Percentiles rank a stretch among this genome's conserved stretches.
These are phyloP conservation scores for Mycosphaerelloides madeirae DNA, from an alignment of 2,329 filamentous ascomycete species.

Conservation along the genomic window DNA sequence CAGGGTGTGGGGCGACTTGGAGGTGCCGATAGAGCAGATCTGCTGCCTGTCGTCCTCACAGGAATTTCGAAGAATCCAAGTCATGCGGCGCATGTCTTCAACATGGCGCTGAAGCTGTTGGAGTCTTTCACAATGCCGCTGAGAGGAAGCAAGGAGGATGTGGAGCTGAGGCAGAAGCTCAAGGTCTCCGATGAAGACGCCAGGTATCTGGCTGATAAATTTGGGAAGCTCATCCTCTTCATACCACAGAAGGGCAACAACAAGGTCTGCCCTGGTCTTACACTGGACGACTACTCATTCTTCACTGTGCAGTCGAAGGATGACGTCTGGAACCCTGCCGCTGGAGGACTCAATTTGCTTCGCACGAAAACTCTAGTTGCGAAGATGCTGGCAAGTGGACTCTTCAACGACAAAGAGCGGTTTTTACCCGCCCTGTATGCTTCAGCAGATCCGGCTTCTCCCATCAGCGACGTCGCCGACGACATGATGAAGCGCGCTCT, in stretches of 20 bases:
- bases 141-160: conserved; percentile 74
- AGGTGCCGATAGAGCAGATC: conserved; percentile 59
- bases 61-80: conserved; percentile 58
- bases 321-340: conserved; percentile 61
- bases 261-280: conserved; percentile 56
- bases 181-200: conserved; percentile 69
- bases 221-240: conserved; percentile 72
- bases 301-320: conserved; percentile 62
- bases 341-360: conserved; percentile 60
- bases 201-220: conserved; percentile 65
- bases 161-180: conserved; percentile 59
- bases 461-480: conserved; percentile 78
- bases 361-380: conserved; percentile 66
- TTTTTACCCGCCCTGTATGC: conserved; percentile 81
- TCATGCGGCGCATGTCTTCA: conserved; percentile 67
- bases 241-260: conserved; percentile 36
- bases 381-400: conserved; percentile 73
- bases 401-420: conserved; percentile 77
- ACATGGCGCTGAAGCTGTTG: conserved; percentile 73
- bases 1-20: conserved; percentile 67
- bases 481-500: conserved; percentile 78
- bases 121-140: conserved; percentile 66
- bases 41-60: conserved; percentile 66
- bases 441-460: conserved; percentile 73
- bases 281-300: conserved; percentile 63